Base-by-base conservation (phyloP, 2,329 filamentous ascomycete genomes). In the Neurospora sp. region DNA sequence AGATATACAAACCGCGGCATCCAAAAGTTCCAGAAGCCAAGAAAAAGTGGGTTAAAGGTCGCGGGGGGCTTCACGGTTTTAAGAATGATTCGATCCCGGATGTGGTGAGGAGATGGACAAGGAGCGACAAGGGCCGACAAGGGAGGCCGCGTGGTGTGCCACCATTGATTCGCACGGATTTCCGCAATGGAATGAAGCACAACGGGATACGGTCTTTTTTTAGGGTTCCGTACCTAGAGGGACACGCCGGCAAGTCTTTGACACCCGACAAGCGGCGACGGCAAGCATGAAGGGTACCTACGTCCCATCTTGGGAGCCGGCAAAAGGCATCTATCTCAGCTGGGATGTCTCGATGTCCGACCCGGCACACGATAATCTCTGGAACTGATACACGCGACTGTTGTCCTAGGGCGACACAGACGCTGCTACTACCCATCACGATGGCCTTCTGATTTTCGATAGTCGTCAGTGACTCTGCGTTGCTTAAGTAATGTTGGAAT, bases 21-120 rank as follows among this genome's bases (percentile, higher is more conserved):
- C 68, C 65, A 67, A 66, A 70, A 41, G 70, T 71, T 70, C 72
- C 71, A 69, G 73, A 69, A 67, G 69, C 66, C 15, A 39, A 57
- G 52, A 68, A 38, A 71, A 69, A 57, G 39, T n/a, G 62, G 57
- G 19, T 41, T 23, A 72, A 71, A 67, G 43, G 28, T 39, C 68
- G 72, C 65, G 71, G 71, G 72, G 66, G 52, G 39, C 37, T 62
- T 62, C 52, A 36, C 67, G 39, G 62, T 65, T 67, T 70, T 71
- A 74, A 71, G 70, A 66, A 70, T 71, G 70, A 71, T 72, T 70
- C 71, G 72, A 67, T 38, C 71, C 71, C 69, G 70, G 69, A 73
- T 72, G 70, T 71, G 70, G 33, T 69, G 69, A 71, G 28, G 52
- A 36, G 52, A 62, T 62, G 52, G 52, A 28, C 52, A 36, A 33